Conservation (phyloP, 352 stramenopile genomes). For the Pythium phragmiticola region DNA sequence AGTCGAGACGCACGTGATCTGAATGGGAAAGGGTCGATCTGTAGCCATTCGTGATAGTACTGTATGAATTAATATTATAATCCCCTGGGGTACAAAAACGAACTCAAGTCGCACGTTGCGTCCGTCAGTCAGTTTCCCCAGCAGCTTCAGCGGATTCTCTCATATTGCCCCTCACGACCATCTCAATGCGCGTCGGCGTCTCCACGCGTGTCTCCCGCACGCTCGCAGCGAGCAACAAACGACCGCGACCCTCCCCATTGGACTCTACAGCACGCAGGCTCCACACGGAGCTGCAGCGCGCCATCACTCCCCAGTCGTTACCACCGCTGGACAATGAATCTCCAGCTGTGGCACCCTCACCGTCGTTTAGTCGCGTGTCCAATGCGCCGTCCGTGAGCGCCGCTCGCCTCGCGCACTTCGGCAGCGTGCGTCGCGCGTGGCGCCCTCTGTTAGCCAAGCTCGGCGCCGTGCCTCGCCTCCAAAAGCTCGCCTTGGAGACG, state of each 20-base stretch:
- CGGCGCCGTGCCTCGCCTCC: conserved; percentile 38
- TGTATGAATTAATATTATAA: conserved; percentile 12
- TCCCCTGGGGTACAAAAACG: conserved; percentile 1
- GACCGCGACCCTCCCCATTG: neutral
- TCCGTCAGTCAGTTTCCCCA: neutral
- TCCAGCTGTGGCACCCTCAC: neutral
- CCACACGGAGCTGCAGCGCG: conserved; percentile 4
- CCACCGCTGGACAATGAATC: neutral
- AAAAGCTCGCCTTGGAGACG: conserved; percentile 49
- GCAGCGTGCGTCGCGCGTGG: conserved; percentile 64
- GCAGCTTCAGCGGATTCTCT: neutral
- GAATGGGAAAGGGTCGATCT: neutral
- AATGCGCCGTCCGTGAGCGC: conserved; percentile 20
- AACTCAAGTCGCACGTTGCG: conserved; percentile 1
- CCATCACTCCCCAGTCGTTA: neutral
- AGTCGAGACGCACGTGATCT: conserved; percentile 12
- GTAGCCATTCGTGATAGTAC: conserved; percentile 17
- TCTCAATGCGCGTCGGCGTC: neutral
- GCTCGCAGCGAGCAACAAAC: neutral
- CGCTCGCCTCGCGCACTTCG: conserved; percentile 26
- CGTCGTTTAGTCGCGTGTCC: conserved; percentile 26
- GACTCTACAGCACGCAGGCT: neutral
- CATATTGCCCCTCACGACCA: neutral
- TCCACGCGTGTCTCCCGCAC: neutral
- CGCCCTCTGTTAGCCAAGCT: conserved; percentile 46